Conservation (phyloP, 805 yeast species). For the Hanseniaspora jakobsenii region DNA sequence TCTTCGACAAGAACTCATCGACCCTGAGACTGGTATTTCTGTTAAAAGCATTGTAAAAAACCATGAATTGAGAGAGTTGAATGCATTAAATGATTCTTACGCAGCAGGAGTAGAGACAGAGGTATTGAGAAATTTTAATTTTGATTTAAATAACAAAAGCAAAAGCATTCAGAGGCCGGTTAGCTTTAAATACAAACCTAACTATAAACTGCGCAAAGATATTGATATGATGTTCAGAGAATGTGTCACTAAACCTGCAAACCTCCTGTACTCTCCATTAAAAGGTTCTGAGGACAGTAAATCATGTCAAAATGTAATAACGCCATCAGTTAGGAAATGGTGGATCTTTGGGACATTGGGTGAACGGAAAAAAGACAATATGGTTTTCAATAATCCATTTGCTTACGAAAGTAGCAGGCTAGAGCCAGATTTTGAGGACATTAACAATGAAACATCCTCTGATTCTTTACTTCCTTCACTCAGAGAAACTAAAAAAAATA, state of each 20-base stretch:
- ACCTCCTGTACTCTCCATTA: neutral
- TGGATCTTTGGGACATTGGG: slow-evolving; percentile 12
- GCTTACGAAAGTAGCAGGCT: neutral
- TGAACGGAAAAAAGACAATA: neutral
- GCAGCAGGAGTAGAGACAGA: slow-evolving; percentile 10
- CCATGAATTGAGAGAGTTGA: neutral
- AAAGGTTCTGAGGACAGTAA: slow-evolving; percentile 11
- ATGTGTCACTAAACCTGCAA: neutral
- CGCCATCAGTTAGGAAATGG: slow-evolving; percentile 1
- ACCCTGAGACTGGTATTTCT: slow-evolving; percentile 1
- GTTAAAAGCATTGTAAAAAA: neutral
- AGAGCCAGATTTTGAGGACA: too few species aligned
- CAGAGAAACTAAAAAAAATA: too few species aligned
- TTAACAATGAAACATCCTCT: too few species aligned
- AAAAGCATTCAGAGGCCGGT: neutral
- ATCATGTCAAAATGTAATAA: too few species aligned
- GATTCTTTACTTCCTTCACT: too few species aligned
- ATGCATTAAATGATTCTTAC: neutral
- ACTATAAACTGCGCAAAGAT: neutral
- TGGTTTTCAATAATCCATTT: neutral
- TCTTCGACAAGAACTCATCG: too few species aligned
- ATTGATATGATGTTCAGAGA: neutral
- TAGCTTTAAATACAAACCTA: neutral
- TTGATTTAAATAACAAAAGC: neutral
- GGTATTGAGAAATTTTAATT: neutral